These are phyloP conservation scores for Ramaria sp. DNA, from an alignment of 768 basidiomycete genomes.

Conservation along the genomic window DNA sequence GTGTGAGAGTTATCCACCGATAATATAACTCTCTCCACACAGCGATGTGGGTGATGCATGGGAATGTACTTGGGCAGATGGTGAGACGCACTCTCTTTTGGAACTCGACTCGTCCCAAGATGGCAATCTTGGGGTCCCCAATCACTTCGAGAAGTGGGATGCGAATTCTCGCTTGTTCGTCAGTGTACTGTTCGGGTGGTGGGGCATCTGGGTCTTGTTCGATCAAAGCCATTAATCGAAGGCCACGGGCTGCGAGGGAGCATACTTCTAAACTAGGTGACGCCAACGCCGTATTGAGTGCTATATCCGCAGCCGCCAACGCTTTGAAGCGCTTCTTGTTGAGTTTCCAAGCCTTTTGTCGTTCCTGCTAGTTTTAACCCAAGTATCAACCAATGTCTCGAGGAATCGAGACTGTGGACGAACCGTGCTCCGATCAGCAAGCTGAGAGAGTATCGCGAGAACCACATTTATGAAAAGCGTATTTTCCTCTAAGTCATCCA, in stretches of 20 bases:
- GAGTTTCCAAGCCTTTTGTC: conserved; percentile 4
- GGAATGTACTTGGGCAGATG: conserved; percentile 49
- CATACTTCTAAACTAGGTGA: conserved; percentile 60
- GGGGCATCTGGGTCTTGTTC: conserved; percentile 55
- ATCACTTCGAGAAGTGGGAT: conserved; percentile 69
- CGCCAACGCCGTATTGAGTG: conserved; percentile 59
- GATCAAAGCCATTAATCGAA: conserved; percentile 56
- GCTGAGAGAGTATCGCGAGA: conserved; percentile 1
- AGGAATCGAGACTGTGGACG: not conserved
- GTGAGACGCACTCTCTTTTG: conserved; percentile 74
- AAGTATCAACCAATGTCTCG: not conserved
- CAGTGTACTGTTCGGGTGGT: conserved; percentile 37
- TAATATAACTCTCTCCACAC: conserved; percentile 80
- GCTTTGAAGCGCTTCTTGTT: conserved; percentile 39
- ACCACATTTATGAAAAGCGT: not conserved
- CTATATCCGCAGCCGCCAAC: conserved; percentile 60
- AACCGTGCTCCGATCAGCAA: conserved; percentile 1
- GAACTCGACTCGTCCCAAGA: conserved; percentile 66
- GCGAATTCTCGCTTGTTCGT: conserved; percentile 48
- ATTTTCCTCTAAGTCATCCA: conserved; percentile 31
- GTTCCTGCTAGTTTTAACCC: not conserved
- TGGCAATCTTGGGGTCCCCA: conserved; percentile 60
- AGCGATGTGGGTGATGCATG: conserved; percentile 57
- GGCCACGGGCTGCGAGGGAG: conserved; percentile 52
- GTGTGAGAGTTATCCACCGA: conserved; percentile 55